Conservation (phyloP, 306 rosid species). For the Lotus japonicus region DNA sequence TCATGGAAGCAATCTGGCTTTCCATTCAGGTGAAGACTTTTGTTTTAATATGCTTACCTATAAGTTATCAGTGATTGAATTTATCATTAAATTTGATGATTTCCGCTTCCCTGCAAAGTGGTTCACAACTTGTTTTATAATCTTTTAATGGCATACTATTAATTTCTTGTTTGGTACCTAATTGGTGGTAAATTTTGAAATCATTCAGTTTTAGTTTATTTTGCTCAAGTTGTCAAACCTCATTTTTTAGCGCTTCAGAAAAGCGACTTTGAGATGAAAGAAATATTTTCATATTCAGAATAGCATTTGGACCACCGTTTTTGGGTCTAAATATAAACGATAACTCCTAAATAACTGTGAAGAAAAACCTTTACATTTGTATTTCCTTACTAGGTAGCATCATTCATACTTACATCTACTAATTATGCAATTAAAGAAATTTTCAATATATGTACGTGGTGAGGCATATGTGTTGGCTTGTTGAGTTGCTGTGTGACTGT, state of each 20-base stretch:
- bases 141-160: not conserved
- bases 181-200: conserved; percentile 1
- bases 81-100: not conserved
- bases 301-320: not conserved
- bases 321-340: not conserved
- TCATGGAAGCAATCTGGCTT: conserved; percentile 99
- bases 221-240: not conserved
- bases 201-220: not conserved
- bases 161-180: not conserved
- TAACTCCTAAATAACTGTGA: not conserved
- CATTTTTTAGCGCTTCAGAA: not conserved
- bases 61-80: not conserved
- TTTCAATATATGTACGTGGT: not conserved
- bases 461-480: not conserved
- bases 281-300: not conserved
- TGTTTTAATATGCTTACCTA: conserved; percentile 14
- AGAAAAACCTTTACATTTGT: not conserved
- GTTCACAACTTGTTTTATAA: not conserved
- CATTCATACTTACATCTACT: not conserved
- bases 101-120: not conserved
- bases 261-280: not conserved
- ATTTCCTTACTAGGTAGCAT: not conserved
- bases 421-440: not conserved
- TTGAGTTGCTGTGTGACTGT: not conserved
- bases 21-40: conserved; percentile 69